Evolutionary conservation across 768 basidiomycete species (phyloP), one percentile per base, ranked within the genome.

Genomic region (Chiua virens): DNA sequence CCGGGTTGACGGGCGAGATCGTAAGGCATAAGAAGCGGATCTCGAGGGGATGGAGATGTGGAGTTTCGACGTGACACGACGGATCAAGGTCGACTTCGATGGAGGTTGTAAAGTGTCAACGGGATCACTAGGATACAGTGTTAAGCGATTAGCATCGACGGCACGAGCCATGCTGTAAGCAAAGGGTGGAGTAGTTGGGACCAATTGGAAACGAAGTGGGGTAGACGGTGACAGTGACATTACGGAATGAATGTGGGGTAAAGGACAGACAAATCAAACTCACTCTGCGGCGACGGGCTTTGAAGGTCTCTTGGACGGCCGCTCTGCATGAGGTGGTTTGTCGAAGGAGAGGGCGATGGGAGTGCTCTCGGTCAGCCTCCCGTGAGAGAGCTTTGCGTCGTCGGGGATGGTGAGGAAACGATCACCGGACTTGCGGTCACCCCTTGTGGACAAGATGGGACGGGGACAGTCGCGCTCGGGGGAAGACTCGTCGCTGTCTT

Each of bases 51-150:
- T 54, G 25, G 58, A 25, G 20, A 70, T 64, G 21, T 47, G 45
- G 20, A 69, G 49, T 27, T 55, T 70, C 3, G 69, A 69, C 0
- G 69, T 61, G 6, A 69, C 59, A 15, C 69, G 64, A 14, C 69
- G 69, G 46, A 69, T 52, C 44, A 70, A 52, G 0, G 55, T 59
- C 4, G 56, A 32, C 32, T 62, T 68, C 6, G 18, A 8, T 30
- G 41, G 7, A 7, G 49, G 50, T 15, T 42, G 34, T 1, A 36
- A 43, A 11, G 47, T 32, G 23, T 44, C 22, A n/a, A 40, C 25
- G 36, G 46, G 0, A 25, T 41, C 44, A 23, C 38, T 38, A 20
- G 21, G 34, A 35, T 9, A 25, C 9, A 30, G 3, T 13, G 30
- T 30, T 10, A 21, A 28, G 46, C 2, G 42, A 38, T 57, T 34